Evolutionary conservation across 2,329 filamentous ascomycete species (phyloP), one percentile per base, ranked within the genome.

Genomic region (Scedosporium aurantiacum): DNA sequence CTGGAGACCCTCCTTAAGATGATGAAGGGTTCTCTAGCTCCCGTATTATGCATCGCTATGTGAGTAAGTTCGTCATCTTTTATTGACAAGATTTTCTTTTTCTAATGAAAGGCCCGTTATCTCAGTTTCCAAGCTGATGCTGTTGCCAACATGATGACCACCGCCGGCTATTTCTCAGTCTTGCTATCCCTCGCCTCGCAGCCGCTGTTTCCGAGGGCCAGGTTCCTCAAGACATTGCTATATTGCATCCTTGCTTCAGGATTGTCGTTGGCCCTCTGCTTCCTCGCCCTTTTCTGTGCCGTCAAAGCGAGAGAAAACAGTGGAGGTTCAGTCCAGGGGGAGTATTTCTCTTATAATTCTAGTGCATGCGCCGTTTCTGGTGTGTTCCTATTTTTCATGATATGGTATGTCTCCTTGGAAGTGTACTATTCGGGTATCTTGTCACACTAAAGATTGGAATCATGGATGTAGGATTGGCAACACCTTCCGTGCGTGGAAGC

Each of bases 311-410:
- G 58, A 14, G 23, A 37, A 5, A 60, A 60, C 43, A 59, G 23
- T 23, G 21, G 18, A 5, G 57, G 37, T 25, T 47, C 57, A 12
- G 12, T 59, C 3, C 57, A 59, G 23, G 57, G 57, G 8, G 6
- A 45, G 21, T 59, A 59, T 28, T 59, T 59, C n/a, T 45, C 57
- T 45, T 59, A 59, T 27, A 59, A 50, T 28, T 41, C 57, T 16
- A 41, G 45, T 45, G 57, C 57, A 21, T 40, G 37, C 40, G 57
- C 57, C 14, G 57, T 59, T 18, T 47, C 21, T 8, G 57, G 57
- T 16, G 57, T 59, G 18, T 59, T 59, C 23, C 23, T 59, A n/a
- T 59, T 59, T 23, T 59, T 59, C 40, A 59, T 59, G 57, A 59
- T 59, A 59, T 59, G 57, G 57, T 59, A 59, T 8, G 56, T 43